phyloP scores from a whole-genome alignment of 495 filamentous ascomycete species.

The Bathelium albidoporum region DNA sequence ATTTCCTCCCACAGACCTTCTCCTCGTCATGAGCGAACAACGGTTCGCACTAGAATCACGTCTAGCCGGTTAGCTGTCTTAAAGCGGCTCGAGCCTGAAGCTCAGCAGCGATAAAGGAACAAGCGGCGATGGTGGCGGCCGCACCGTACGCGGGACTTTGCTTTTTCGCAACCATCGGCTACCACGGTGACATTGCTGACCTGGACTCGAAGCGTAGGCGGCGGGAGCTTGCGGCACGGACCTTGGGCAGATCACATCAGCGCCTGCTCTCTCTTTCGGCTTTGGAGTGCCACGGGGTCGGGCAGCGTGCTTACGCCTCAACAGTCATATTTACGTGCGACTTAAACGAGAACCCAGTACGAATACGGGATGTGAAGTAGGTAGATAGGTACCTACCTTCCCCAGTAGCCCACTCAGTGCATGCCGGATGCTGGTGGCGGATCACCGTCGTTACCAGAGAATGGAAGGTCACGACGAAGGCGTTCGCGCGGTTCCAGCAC shows the following conservation, averaged over 20 bases:
- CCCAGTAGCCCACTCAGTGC: too few species aligned
- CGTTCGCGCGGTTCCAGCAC: not conserved
- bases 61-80: not conserved
- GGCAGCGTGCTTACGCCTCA: not conserved
- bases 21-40: not conserved
- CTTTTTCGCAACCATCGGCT: slow-evolving; percentile 2
- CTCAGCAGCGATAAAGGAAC: not conserved
- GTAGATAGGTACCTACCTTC: too few species aligned
- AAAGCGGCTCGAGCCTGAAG: not conserved
- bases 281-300: too few species aligned
- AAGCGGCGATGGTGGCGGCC: not conserved
- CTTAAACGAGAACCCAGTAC: too few species aligned
- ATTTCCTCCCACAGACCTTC: not conserved
- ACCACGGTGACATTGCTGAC: slow-evolving; percentile 5
- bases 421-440: not conserved
- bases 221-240: slow-evolving; percentile 5
- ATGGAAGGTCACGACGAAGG: not conserved
- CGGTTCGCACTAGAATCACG: not conserved
- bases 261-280: not conserved
- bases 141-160: not conserved
- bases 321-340: not conserved
- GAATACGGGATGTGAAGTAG: too few species aligned
- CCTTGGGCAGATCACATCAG: slow-evolving; percentile 3
- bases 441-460: not conserved
- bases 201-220: not conserved